Conservation (phyloP, 2,329 filamentous ascomycete genomes). For the Intubia oerlemansii region DNA sequence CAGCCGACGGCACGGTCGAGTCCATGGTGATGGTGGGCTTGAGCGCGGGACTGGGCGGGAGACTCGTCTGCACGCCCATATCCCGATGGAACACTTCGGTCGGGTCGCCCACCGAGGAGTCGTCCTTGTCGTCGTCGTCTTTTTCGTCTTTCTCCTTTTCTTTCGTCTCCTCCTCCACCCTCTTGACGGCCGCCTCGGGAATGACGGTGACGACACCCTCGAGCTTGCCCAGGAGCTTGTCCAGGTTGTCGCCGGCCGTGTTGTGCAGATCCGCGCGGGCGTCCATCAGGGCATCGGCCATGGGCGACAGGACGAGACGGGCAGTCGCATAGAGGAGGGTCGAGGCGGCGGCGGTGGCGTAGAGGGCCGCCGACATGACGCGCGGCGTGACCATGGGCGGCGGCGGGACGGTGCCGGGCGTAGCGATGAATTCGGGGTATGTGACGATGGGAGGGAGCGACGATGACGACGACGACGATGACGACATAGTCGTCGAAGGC, state of each 20-base stretch:
- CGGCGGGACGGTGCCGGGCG: conserved; percentile 22
- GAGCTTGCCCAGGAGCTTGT: conserved; percentile 25
- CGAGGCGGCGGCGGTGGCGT: conserved; percentile 34
- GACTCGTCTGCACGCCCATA: conserved; percentile 56
- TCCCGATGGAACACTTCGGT: conserved; percentile 68
- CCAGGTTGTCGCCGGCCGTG: conserved; percentile 23
- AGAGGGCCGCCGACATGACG: conserved; percentile 36
- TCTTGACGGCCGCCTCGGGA: conserved; percentile 16
- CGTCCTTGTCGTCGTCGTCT: conserved; percentile 20
- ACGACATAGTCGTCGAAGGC: background rate
- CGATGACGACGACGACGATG: background rate
- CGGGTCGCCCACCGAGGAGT: conserved; percentile 32
- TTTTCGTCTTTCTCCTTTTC: too few species aligned
- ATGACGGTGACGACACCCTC: conserved; percentile 39
- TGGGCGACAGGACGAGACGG: conserved; percentile 44
- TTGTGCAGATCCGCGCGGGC: conserved; percentile 30
- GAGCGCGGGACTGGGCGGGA: conserved; percentile 19
- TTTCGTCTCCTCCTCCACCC: conserved; percentile 2
- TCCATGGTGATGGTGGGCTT: conserved; percentile 2
- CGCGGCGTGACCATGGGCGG: conserved; percentile 40
- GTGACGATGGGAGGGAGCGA: conserved; percentile 38
- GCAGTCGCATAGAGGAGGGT: conserved; percentile 48
- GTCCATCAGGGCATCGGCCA: conserved; percentile 29
- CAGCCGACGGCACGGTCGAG: conserved; percentile 1
- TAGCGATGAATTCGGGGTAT: conserved; percentile 47